Evolutionary conservation across 768 basidiomycete genomes (phyloP), one percentile per base, ranked within the genome.

Genomic region (Suillus lakei): DNA sequence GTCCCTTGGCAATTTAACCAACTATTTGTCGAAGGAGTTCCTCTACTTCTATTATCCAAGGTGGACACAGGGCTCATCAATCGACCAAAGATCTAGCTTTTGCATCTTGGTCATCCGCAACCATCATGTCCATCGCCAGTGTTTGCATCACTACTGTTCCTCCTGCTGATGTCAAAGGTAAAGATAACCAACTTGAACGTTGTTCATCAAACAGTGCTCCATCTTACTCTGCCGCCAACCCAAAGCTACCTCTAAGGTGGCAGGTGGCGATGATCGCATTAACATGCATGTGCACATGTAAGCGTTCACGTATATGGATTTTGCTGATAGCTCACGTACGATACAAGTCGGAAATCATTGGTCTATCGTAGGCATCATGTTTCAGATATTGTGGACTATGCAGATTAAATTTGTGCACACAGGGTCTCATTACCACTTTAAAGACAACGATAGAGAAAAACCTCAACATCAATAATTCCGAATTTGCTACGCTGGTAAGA

Each of bases 401-500:
- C 10, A 26, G 8, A 53, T 53, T 28, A 30, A 10, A 10, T 53
- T 16, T 8, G 7, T 26, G 53, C 61, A 59, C 21, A 7, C 64
- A 81, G 80, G 79, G 77, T 46, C 69, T 81, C 32, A 80, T 80
- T 65, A 78, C 80, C 74, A 70, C 81, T 2, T 67, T 80, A 62
- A 82, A 80, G 69, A 81, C 80, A 9, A 82, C 80, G 12, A 81
- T 82, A 70, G 79, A 81, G 61, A 78, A 78, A 43, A 75, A 80
- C 66, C 74, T 77, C 2, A 67, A 80, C 32, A 81, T 82, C 71
- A 82, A 82, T 70, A 81, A 82, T 68, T 80, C 81, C 4, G 73
- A 81, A 63, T 82, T 82, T 65, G 80, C 81, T 12, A 81, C 80
- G 23, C 67, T 82, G 66, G 80, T 81, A 64, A 23, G 70, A 39